phyloP scores from a whole-genome alignment of 306 rosid species.

The Hippophae gyantsensis region DNA sequence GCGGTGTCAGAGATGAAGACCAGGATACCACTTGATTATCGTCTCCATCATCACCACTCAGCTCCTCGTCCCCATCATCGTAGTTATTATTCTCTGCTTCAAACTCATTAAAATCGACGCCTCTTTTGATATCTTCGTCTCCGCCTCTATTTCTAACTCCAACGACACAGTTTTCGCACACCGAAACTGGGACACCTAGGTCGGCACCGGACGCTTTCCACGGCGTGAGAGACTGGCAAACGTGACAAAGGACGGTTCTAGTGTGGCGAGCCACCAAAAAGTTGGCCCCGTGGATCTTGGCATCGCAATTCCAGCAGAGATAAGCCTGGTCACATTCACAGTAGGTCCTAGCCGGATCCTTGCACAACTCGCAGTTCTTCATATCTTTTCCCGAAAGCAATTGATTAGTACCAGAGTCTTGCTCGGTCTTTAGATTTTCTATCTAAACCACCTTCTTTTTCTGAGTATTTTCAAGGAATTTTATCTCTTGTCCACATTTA shows the following conservation, averaged over 20 bases:
- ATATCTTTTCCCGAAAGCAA: conserved; percentile 9
- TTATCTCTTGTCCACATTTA: conserved; percentile 15
- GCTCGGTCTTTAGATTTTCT: conserved; percentile 11
- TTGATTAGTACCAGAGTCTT: neutral
- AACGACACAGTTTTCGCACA: conserved; percentile 43
- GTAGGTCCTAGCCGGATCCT: conserved; percentile 44
- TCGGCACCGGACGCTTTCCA: conserved; percentile 68
- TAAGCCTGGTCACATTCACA: conserved; percentile 74
- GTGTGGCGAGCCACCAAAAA: conserved; percentile 66
- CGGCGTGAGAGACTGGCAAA: conserved; percentile 60
- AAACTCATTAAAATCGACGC: conserved; percentile 33
- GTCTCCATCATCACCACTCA: conserved; percentile 15
- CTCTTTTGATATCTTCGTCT: conserved; percentile 33
- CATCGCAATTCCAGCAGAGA: conserved; percentile 76
- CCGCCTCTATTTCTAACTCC: conserved; percentile 13
- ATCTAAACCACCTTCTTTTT: neutral
- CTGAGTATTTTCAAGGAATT: conserved; percentile 1
- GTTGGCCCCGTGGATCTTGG: conserved; percentile 65
- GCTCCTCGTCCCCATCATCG: neutral
- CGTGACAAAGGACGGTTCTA: conserved; percentile 58
- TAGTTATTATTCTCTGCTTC: conserved; percentile 21
- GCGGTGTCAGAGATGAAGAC: conserved; percentile 26
- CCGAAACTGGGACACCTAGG: conserved; percentile 53
- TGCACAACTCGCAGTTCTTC: conserved; percentile 72
- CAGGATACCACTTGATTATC: conserved; percentile 60